These are phyloP conservation scores for Ascochyta rabiei DNA, from an alignment of 2,329 filamentous ascomycete species.

Conservation along the genomic window DNA sequence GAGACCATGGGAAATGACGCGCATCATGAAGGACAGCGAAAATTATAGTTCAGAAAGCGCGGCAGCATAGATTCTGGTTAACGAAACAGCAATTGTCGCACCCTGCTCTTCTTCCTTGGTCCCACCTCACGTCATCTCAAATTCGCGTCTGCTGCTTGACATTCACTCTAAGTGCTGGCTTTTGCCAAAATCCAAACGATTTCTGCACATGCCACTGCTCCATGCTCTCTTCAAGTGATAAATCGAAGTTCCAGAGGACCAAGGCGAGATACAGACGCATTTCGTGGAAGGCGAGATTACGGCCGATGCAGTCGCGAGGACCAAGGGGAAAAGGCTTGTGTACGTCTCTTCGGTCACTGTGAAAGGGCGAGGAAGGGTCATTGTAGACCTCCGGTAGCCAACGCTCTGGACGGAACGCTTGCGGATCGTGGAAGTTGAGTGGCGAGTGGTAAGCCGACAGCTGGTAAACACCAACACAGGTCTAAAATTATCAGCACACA, in stretches of 20 bases:
- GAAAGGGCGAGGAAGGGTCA: constrained; percentile 20
- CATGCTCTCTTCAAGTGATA: constrained; percentile 43
- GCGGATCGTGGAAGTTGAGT: constrained; percentile 18
- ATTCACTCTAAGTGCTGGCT: constrained; percentile 31
- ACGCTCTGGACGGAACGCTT: constrained; percentile 20
- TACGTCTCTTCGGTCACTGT: constrained; percentile 33
- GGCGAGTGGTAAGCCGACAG: constrained; percentile 15
- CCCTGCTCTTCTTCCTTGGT: no score
- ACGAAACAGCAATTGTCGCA: no score
- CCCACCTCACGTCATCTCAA: no score
- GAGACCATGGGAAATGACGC: no score
- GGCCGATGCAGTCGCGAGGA: constrained; percentile 25
- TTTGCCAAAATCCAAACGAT: constrained; percentile 48
- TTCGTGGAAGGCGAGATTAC: constrained; percentile 19
- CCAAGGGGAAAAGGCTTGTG: constrained; percentile 26
- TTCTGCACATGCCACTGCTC: constrained; percentile 40
- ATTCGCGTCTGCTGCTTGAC: background rate
- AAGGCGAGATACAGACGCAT: constrained; percentile 36
- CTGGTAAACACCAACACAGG: constrained; percentile 21
- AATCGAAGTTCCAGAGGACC: constrained; percentile 48
- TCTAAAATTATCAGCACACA: background rate
- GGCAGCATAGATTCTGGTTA: no score
- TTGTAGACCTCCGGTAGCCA: constrained; percentile 15
- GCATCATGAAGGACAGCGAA: no score
- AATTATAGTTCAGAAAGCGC: no score